Evolutionary conservation across 202 grass and related monocot genomes (phyloP).

Genomic region (Sporobolus alterniflorus): DNA sequence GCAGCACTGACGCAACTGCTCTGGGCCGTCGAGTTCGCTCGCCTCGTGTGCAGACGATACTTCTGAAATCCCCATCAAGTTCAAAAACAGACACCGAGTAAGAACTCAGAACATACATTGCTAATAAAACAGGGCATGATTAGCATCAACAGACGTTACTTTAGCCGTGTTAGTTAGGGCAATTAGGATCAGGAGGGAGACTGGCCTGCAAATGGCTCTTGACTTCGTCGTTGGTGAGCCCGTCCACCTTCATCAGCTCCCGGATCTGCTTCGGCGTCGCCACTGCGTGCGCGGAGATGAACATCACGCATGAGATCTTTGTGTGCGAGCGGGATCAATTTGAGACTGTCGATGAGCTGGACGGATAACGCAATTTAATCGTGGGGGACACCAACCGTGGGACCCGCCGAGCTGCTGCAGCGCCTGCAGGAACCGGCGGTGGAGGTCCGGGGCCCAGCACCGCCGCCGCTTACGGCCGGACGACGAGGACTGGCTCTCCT

Average conservation of each 20-base stretch:
- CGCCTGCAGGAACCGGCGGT: conserved; percentile 75
- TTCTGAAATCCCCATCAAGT: conserved; percentile 44
- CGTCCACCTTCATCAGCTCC: conserved; percentile 96
- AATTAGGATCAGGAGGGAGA: background rate
- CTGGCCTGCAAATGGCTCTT: conserved; percentile 96
- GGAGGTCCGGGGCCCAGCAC: conserved; percentile 95
- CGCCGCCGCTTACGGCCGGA: conserved; percentile 64
- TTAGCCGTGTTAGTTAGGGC: background rate
- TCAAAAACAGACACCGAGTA: background rate
- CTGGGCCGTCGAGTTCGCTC: conserved; percentile 55
- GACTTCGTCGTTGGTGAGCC: conserved; percentile 94
- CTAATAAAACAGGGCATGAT: too few relatives aligned
- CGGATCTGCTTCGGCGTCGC: conserved; percentile 97
- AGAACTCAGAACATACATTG: background rate
- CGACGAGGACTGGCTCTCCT: conserved; percentile 52
- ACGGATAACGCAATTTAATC: conserved; percentile 14
- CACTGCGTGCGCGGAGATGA: conserved; percentile 33
- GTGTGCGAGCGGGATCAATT: background rate
- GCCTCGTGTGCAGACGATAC: conserved; percentile 79
- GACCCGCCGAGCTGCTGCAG: conserved; percentile 86
- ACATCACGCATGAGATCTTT: background rate
- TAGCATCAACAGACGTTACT: background rate
- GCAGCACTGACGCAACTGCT: conserved; percentile 30
- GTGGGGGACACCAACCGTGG: conserved; percentile 47
- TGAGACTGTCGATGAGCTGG: background rate